Evolutionary conservation across 1,284 basidiomycete genomes (phyloP), one percentile per base, ranked within the genome.

Genomic region (Ganoderma resinaceum): DNA sequence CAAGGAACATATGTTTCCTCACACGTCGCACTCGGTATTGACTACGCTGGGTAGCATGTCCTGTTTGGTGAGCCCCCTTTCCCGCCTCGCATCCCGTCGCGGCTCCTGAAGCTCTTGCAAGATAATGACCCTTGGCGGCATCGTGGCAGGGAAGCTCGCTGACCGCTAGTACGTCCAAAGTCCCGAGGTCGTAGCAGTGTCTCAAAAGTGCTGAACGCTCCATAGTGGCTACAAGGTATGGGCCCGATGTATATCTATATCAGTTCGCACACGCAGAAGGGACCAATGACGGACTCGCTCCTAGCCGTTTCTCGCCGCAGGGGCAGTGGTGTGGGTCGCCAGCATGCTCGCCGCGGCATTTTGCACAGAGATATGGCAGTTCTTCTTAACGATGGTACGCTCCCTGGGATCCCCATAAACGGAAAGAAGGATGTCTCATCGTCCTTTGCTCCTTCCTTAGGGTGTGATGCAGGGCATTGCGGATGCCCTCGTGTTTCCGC

Each of bases 341-440:
- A 72, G 74, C 57, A 75, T 75, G 72, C 63, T 77, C n/a, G 75
- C 73, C 2, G 71, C 73, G 1, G 74, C 73, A 9, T 76, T 76
- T 59, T 76, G 76, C 68, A 76, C 75, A 0, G 64, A 75, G 64
- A 57, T 77, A 7, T 76, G 76, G 76, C 75, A 76, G 9, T 77
- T 76, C 69, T 75, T 77, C 68, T 61, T 77, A 20, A 75, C 72
- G 4, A 75, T 76, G 70, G 76, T 76, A 43, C 33, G 66, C 37
- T 26, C 4, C 23, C 7, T 20, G 16, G 18, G 20, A 11, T 20
- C 46, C n/a, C 4, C 18, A 23, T 23, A 9, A 5, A 5, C 0
- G 31, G n/a, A 9, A 5, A 6, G 59, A 18, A 31, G 29, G 4
- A 14, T 7, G 26, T 18, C n/a, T 6, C 31, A n/a, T 62, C 18